phyloP scores from a whole-genome alignment of 1,139 yeast species.

The Suhomyces maxii region DNA sequence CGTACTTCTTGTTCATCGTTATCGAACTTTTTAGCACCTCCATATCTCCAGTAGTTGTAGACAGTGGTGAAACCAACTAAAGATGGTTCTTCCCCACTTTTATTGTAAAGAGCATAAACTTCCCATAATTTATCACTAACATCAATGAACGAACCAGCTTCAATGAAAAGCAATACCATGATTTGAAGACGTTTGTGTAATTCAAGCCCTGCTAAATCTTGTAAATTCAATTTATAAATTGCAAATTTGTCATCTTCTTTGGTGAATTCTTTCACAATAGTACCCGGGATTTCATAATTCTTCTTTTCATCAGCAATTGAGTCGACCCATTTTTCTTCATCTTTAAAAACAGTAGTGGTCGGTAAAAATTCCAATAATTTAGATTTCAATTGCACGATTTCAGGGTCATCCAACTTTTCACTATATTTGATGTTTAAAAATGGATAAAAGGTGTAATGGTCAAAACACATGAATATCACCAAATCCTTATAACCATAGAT shows the following conservation, averaged over 20 bases:
- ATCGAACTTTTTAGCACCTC: constrained; percentile 60
- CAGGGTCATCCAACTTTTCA: constrained; percentile 50
- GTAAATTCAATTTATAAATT: constrained; percentile 42
- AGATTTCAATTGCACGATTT: constrained; percentile 53
- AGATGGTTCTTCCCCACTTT: constrained; percentile 38
- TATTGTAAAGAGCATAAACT: constrained; percentile 52
- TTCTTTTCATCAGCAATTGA: constrained; percentile 49
- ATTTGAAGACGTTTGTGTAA: constrained; percentile 75
- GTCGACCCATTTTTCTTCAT: constrained; percentile 68
- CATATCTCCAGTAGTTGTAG: constrained; percentile 81
- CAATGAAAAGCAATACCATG: constrained; percentile 80
- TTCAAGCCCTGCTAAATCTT: constrained; percentile 43
- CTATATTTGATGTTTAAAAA: constrained; percentile 56
- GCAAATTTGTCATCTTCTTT: constrained; percentile 20
- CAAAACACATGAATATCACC: constrained; percentile 48
- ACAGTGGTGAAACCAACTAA: constrained; percentile 82
- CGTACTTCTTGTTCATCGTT: constrained; percentile 44
- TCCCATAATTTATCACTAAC: constrained; percentile 75
- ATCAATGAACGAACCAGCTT: constrained; percentile 91
- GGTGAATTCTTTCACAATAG: constrained; percentile 36
- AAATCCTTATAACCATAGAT: constrained; percentile 82
- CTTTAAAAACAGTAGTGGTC: constrained; percentile 54
- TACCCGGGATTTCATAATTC: constrained; percentile 50
- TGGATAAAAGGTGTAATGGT: constrained; percentile 47
- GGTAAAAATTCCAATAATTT: constrained; percentile 63